These are phyloP conservation scores for Neurospora sp. DNA, from an alignment of 495 filamentous ascomycete species.

Conservation along the genomic window DNA sequence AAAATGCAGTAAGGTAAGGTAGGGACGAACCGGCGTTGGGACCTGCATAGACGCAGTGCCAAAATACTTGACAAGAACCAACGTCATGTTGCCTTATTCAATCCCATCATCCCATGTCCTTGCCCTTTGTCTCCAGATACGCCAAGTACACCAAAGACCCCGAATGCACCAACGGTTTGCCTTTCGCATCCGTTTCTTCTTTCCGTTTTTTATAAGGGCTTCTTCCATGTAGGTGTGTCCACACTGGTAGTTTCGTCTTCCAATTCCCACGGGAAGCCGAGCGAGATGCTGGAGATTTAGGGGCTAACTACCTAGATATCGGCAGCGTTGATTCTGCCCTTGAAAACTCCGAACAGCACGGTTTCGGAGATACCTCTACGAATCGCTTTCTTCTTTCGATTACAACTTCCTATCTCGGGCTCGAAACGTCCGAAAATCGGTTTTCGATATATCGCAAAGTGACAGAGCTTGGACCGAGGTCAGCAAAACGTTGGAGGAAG, in stretches of 20 bases:
- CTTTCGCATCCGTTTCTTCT: neutral
- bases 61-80: neutral
- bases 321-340: neutral
- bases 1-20: neutral
- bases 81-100: neutral
- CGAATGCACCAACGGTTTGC: neutral
- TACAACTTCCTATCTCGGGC: neutral
- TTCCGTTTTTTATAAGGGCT: neutral
- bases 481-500: neutral
- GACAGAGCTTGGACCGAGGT: neutral
- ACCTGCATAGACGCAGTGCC: neutral
- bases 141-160: neutral
- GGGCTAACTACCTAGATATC: neutral
- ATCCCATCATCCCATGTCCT: neutral
- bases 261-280: neutral
- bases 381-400: neutral
- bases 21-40: neutral
- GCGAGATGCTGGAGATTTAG: neutral
- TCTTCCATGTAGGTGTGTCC: neutral
- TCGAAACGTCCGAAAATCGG: neutral
- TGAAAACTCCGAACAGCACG: neutral
- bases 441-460: neutral
- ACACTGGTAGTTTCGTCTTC: neutral
- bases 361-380: neutral
- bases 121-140: neutral